These are phyloP conservation scores for Phoenix roebelenii DNA, from an alignment of 176 grass and related monocot species.

Conservation along the genomic window DNA sequence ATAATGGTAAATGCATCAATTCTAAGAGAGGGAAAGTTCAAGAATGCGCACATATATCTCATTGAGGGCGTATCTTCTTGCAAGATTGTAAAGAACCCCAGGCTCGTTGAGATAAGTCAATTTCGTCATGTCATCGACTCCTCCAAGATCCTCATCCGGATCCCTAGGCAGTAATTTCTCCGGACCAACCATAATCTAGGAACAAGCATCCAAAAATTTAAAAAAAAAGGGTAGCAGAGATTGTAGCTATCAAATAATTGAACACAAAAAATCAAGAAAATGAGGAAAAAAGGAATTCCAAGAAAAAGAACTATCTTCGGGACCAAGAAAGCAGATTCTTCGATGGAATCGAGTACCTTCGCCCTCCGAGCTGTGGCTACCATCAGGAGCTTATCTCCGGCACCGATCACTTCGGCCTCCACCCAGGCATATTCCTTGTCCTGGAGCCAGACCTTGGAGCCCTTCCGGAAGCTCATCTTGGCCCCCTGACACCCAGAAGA, in stretches of 20 bases:
- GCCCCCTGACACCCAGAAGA: background rate
- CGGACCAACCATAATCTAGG: slow-evolving; percentile 15
- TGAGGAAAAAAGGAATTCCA: no score
- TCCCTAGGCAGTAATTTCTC: slow-evolving; percentile 45
- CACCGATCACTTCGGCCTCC: slow-evolving; percentile 75
- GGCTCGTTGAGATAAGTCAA: slow-evolving; percentile 67
- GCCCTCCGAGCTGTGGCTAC: slow-evolving; percentile 54
- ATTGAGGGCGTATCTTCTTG: slow-evolving; percentile 50
- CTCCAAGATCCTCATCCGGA: slow-evolving; percentile 48
- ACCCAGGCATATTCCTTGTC: slow-evolving; percentile 83
- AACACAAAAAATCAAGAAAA: no score
- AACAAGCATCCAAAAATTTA: slow-evolving; percentile 3
- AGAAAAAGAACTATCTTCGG: no score
- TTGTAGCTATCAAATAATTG: background rate
- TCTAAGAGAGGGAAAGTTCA: background rate
- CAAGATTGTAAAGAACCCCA: slow-evolving; percentile 62
- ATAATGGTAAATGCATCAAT: no score
- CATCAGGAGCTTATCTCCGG: slow-evolving; percentile 34
- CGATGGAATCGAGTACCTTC: slow-evolving; percentile 36
- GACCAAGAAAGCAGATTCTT: no score
- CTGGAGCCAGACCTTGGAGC: slow-evolving; percentile 85
- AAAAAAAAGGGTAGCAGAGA: background rate
- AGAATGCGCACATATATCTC: slow-evolving; percentile 64
- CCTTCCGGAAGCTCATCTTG: slow-evolving; percentile 85
- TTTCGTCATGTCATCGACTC: slow-evolving; percentile 85